Evolutionary conservation across 306 rosid species (phyloP).

Genomic region (Prunus mira): DNA sequence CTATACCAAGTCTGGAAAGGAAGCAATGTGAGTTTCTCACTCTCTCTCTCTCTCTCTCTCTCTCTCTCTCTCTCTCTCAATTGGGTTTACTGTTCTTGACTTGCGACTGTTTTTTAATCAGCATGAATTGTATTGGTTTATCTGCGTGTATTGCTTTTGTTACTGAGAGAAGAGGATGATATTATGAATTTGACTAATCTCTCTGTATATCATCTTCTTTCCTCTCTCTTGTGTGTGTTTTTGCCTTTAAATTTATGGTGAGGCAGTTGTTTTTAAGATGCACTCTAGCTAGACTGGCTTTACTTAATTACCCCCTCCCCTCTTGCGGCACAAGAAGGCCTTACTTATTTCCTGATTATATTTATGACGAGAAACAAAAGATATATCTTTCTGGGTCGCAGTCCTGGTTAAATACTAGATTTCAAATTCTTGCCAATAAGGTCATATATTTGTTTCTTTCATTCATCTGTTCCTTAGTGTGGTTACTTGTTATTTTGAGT

Average conservation of each 20-base stretch:
- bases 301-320: neutral
- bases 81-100: constrained; percentile 10
- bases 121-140: neutral
- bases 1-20: constrained; percentile 93
- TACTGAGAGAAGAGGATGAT: constrained; percentile 2
- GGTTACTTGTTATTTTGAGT: neutral
- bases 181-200: neutral
- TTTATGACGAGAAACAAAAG: neutral
- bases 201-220: neutral
- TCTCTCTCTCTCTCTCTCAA: neutral
- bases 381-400: neutral
- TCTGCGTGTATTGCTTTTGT: neutral
- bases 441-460: neutral
- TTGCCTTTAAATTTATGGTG: neutral
- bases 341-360: too few relatives aligned
- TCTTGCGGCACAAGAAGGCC: too few relatives aligned
- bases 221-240: neutral
- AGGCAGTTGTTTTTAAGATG: neutral
- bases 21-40: constrained; percentile 63
- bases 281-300: neutral
- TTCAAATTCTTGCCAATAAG: neutral
- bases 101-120: constrained; percentile 5
- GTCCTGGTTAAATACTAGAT: neutral
- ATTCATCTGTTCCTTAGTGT: neutral
- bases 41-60: neutral